phyloP scores from a whole-genome alignment of 345 rosid species.

The Populus deltoides region DNA sequence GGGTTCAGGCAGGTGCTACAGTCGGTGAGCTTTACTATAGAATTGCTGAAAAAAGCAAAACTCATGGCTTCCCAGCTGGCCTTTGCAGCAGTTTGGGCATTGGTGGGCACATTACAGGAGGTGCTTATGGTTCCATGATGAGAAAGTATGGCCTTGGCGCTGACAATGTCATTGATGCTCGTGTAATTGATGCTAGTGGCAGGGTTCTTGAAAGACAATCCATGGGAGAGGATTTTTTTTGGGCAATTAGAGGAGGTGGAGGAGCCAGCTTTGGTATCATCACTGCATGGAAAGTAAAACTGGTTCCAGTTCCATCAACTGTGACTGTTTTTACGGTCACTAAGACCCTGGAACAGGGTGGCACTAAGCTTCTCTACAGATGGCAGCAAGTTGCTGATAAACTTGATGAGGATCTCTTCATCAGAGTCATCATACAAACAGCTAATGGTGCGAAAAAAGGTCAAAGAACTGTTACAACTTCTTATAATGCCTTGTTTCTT shows the following conservation, averaged over 20 bases:
- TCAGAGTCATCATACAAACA: conserved; percentile 2
- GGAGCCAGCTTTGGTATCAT: conserved; percentile 21
- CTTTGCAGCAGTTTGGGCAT: conserved; percentile 14
- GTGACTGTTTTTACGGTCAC: conserved; percentile 19
- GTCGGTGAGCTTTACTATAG: conserved; percentile 20
- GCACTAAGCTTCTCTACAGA: conserved; percentile 1
- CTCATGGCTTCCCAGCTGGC: conserved; percentile 22
- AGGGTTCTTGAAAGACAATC: conserved; percentile 4
- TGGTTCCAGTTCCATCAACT: conserved; percentile 14
- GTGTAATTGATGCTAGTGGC: conserved; percentile 11
- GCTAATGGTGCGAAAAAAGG: neutral
- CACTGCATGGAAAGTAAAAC: conserved; percentile 17
- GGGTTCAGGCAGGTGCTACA: conserved; percentile 28
- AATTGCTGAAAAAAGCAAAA: conserved; percentile 12
- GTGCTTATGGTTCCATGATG: conserved; percentile 22
- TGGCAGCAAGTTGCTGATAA: conserved; percentile 19
- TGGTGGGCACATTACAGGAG: conserved; percentile 24
- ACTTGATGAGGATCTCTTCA: conserved; percentile 19
- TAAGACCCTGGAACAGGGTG: conserved; percentile 16
- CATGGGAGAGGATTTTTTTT: conserved; percentile 18
- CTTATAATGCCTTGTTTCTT: conserved; percentile 25
- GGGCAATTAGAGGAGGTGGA: conserved; percentile 24
- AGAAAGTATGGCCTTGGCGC: conserved; percentile 21
- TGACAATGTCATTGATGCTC: conserved; percentile 18
- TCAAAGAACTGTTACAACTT: conserved; percentile 11